Evolutionary conservation across 805 yeast genomes (phyloP), one percentile per base, ranked within the genome.

Genomic region (Teunomyces pallodes): DNA sequence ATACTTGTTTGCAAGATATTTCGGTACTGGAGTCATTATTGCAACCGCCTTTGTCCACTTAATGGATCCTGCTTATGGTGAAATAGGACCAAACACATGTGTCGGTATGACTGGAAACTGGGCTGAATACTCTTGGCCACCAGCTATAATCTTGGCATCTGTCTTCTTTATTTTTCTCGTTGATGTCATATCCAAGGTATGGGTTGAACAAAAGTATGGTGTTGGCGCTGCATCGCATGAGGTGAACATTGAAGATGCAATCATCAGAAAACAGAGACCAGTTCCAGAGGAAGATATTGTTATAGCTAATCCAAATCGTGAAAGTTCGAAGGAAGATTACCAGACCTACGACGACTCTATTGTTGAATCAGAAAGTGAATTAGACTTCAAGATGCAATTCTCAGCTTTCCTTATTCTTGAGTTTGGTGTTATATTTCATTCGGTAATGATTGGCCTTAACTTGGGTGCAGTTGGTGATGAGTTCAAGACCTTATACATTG

Each of bases 41-140:
- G 61, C 70, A 5, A 65, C 70, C 10, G 71, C 67, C 0, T 62
- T 66, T 45, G 64, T 66, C 10, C 71, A 66, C 46, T 54, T 66
- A 29, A 46, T 64, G 44, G 60, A 66, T 9, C 29, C 32, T 5
- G 32, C 43, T 3, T 40, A 28, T 14, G 35, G 35, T 14, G 43
- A 28, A 27, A 29, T 40, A 14, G 43, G 43, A 12, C 41, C 41
- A 4, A 59, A 78, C 42, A 77, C 69, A 9, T 87, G 94, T 68
- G 70, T 87, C 26, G 87, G 87, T 13, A 50, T 51, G 58, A 67
- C 74, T 12, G 83, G 82, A 31, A 76, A 77, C 0, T 80, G 80
- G 58, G 70, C 53, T 3, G 71, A 61, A 13, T 81, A 81, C 56
- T 84, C 85, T 17, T 65, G 79, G 61, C 83, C 83, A 0, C 80